Evolutionary conservation across 2,329 filamentous ascomycete genomes (phyloP), one percentile per base, ranked within the genome.

Genomic region (Alternaria sp.): DNA sequence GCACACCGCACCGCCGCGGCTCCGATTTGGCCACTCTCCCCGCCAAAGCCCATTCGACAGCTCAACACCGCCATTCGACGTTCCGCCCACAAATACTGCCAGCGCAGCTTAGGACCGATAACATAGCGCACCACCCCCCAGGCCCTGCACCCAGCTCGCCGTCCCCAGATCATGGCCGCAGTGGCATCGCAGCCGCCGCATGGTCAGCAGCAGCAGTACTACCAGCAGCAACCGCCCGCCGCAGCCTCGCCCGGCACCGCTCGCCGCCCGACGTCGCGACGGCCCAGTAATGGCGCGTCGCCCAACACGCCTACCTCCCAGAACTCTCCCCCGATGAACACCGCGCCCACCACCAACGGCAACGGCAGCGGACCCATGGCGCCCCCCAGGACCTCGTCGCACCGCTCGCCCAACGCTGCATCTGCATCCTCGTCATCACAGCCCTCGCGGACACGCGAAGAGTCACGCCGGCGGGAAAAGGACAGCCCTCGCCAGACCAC

Each of bases 351-450:
- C 30, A 61, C 80, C 88, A 86, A 67, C 28, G 64, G 67, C 88
- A 86, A 67, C 28, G 64, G 67, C 61, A 80, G 80, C 28, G 88
- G 91, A 57, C 90, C 92, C 23, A 86, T 92, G 71, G 90, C 91
- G 59, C 93, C 83, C 51, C 92, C 92, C 36, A 88, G 93, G 74
- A 94, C 92, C 8, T 96, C 93, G 13, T 96, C 93, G 46, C 91
- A 89, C 68, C 86, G 83, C 82, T 78, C 76, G 67, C 70, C 80
- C 45, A 64, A 44, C 59, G 19, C 47, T 3, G 64, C 71, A 36
- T 67, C 47, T 3, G 64, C 71, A 30, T 67, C 52, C 15, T 55
- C 61, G 62, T 66, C 83, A 32, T 79, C 74, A 62, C 68, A 70
- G 26, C 58, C 67, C 40, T 65, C 68, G 15, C 57, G 57, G 15